Conservation (phyloP, 129 eudicot species). For the Lonicera japonica region DNA sequence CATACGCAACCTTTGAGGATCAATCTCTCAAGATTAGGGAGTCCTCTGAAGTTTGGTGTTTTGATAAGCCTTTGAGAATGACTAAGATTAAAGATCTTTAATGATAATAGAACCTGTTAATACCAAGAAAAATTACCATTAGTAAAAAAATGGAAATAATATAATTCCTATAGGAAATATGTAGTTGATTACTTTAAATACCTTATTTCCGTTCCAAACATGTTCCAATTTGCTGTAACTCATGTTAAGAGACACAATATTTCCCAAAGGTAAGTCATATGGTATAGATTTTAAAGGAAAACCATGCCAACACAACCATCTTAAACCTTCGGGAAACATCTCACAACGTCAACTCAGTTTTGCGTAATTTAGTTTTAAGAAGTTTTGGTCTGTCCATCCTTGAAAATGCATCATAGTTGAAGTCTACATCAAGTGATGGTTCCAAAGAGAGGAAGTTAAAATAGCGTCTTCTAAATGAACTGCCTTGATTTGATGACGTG, state of each 20-base stretch:
- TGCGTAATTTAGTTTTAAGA: conserved; percentile 21
- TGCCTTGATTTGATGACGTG: background rate
- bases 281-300: conserved; percentile 30
- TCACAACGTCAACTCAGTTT: conserved; percentile 11
- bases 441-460: conserved; percentile 1
- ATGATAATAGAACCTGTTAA: conserved; percentile 19
- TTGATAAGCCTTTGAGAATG: background rate
- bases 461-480: background rate
- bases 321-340: conserved; percentile 20
- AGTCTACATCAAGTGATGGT: background rate
- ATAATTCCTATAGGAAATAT: background rate
- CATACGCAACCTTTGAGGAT: conserved; percentile 2
- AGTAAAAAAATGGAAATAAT: background rate
- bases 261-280: conserved; percentile 19
- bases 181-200: background rate
- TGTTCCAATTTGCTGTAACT: conserved; percentile 32
- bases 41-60: conserved; percentile 2
- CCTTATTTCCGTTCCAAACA: conserved; percentile 35
- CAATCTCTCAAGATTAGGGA: conserved; percentile 27
- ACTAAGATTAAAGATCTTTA: conserved; percentile 35
- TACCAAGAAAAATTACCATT: background rate
- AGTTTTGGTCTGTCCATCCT: conserved; percentile 23
- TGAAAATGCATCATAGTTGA: conserved; percentile 13
- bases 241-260: conserved; percentile 34
- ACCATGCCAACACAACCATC: conserved; percentile 39